Evolutionary conservation across 176 grass and related monocot species (phyloP).

Genomic region (Guadua angustifolia): DNA sequence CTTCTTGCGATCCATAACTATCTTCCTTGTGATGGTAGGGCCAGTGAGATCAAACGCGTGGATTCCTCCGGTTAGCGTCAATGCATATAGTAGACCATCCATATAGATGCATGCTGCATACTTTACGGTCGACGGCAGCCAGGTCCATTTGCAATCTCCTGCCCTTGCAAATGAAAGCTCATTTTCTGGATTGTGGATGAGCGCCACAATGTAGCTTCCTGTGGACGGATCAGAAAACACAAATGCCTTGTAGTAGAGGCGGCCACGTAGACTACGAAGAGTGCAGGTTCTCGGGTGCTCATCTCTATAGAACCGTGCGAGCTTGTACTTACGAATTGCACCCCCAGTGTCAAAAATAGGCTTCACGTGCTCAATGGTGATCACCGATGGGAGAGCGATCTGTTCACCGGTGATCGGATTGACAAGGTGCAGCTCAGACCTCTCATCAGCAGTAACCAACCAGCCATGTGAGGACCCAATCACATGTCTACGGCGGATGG

Average conservation of each 20-base stretch:
- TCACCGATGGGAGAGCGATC: constrained; percentile 9
- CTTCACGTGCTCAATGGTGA: background rate
- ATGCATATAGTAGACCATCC: background rate
- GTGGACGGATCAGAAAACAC: background rate
- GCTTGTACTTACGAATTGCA: background rate
- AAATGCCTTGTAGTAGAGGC: background rate
- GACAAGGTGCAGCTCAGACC: background rate
- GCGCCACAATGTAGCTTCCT: background rate
- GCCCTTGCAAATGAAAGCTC: background rate
- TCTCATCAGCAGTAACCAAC: background rate
- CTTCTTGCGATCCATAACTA: too few species aligned
- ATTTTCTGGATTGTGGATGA: background rate
- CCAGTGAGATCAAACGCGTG: too few species aligned
- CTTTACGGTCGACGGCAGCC: background rate
- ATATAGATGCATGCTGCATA: background rate
- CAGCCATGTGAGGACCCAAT: background rate
- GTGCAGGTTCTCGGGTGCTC: background rate
- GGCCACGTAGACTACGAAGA: background rate
- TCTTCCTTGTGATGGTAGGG: too few species aligned
- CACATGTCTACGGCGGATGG: background rate
- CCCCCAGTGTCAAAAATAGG: background rate
- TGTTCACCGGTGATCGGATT: background rate
- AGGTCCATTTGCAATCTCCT: background rate
- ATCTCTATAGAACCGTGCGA: background rate
- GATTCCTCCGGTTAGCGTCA: too few species aligned